phyloP scores from a whole-genome alignment of 805 yeast genomes.

The Saturnispora hagleri region DNA sequence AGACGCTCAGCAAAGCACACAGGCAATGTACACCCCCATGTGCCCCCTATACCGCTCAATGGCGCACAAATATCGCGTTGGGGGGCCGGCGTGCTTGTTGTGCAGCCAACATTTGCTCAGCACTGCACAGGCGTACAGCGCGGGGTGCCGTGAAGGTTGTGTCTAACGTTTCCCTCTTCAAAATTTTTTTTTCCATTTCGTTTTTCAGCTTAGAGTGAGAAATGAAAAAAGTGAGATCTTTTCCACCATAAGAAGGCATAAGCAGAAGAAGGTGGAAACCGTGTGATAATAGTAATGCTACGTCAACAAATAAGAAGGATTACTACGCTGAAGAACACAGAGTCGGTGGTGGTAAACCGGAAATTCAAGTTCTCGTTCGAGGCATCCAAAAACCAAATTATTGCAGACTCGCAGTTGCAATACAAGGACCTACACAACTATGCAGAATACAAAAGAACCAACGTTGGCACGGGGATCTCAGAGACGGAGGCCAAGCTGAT shows the following conservation, averaged over 20 bases:
- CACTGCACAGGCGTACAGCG: neutral
- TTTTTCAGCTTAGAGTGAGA: neutral
- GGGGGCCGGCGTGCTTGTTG: too few relatives aligned
- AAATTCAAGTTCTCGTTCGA: conserved; percentile 23
- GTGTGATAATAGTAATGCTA: neutral
- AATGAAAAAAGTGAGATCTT: neutral
- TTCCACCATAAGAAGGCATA: neutral
- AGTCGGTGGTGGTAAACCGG: conserved; percentile 10
- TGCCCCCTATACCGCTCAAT: too few relatives aligned
- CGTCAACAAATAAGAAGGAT: conserved; percentile 12
- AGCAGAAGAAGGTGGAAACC: neutral
- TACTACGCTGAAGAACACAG: neutral
- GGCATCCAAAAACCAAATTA: conserved; percentile 18
- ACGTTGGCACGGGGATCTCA: conserved; percentile 25
- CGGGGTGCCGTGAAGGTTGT: neutral
- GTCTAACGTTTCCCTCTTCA: neutral
- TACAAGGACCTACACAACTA: conserved; percentile 22
- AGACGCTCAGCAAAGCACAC: too few relatives aligned
- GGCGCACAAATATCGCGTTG: too few relatives aligned
- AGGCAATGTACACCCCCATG: too few relatives aligned
- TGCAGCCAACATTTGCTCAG: too few relatives aligned
- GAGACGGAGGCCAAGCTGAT: conserved; percentile 49
- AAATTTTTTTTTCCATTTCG: neutral
- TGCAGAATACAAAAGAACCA: conserved; percentile 24
- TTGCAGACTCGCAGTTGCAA: conserved; percentile 12